phyloP scores from a whole-genome alignment of 2,329 filamentous ascomycete species.

The Pyrenophora seminiperda region DNA sequence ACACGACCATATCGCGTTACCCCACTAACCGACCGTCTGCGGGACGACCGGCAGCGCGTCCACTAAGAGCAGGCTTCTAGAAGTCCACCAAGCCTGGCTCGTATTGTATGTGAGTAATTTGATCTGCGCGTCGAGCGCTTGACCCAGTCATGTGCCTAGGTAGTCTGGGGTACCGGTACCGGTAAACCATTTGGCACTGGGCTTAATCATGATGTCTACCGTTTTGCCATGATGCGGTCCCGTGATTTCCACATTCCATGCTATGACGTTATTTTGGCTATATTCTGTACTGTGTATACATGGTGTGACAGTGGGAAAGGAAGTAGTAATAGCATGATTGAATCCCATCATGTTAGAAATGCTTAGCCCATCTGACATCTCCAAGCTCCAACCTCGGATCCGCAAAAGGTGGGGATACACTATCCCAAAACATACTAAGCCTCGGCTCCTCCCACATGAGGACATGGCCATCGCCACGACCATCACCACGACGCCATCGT shows the following conservation, averaged over 20 bases:
- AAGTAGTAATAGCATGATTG: neutral
- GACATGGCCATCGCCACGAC: neutral
- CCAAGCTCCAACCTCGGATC: neutral
- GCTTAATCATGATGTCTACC: no score
- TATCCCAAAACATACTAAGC: conserved; percentile 1
- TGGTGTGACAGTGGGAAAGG: no score
- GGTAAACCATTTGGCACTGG: neutral
- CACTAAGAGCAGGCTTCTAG: conserved; percentile 6
- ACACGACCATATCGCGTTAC: neutral
- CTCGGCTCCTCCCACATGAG: conserved; percentile 2
- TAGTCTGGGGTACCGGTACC: neutral
- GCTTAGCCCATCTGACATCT: neutral
- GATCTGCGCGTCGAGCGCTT: conserved; percentile 23
- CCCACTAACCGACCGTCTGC: neutral
- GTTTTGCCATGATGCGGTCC: no score
- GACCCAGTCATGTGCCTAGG: conserved; percentile 23
- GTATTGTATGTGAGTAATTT: neutral
- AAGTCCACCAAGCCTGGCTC: conserved; percentile 1
- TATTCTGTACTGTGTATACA: neutral
- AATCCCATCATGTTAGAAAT: neutral
- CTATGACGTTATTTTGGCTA: no score
- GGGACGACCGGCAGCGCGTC: neutral
- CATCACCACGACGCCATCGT: conserved; percentile 6
- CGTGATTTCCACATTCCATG: no score
- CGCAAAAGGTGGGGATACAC: conserved; percentile 11